Evolutionary conservation across 768 basidiomycete genomes (phyloP).

Genomic region (Suillus hirtellus): DNA sequence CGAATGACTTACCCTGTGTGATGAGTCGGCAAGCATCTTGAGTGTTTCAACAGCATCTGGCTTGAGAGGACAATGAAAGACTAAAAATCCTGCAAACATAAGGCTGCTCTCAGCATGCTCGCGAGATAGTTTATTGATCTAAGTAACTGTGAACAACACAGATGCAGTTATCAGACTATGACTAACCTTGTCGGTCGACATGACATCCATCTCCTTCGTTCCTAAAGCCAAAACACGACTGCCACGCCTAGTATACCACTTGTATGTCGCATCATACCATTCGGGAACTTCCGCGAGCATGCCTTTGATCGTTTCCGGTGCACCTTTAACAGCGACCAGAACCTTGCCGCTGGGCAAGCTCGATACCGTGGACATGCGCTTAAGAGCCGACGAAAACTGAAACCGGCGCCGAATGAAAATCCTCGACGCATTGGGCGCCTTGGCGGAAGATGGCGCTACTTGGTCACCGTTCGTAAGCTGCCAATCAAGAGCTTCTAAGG

Average conservation of each 20-base stretch:
- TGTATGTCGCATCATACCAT: conserved; percentile 91
- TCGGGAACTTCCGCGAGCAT: conserved; percentile 79
- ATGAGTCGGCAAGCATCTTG: conserved; percentile 94
- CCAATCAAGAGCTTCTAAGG: conserved; percentile 91
- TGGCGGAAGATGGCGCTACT: conserved; percentile 55
- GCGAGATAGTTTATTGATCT: conserved; percentile 90
- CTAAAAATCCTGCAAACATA: conserved; percentile 91
- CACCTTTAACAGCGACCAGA: conserved; percentile 86
- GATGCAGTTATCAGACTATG: not conserved
- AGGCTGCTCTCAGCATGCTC: conserved; percentile 78
- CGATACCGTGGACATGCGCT: conserved; percentile 94
- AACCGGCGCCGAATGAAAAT: conserved; percentile 86
- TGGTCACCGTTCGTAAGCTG: conserved; percentile 72
- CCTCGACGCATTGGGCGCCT: conserved; percentile 55
- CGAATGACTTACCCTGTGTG: conserved; percentile 76
- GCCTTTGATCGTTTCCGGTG: conserved; percentile 91
- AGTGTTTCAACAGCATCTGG: conserved; percentile 86
- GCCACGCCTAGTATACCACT: conserved; percentile 90
- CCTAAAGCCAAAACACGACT: conserved; percentile 93
- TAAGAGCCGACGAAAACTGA: conserved; percentile 97
- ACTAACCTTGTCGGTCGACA: conserved; percentile 71
- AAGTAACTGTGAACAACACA: conserved; percentile 7
- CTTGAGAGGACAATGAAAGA: conserved; percentile 98
- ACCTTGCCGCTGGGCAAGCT: conserved; percentile 61
- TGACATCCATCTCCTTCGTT: conserved; percentile 74